Conservation (phyloP, 1,284 basidiomycete species). For the Sporisorium reilianum region DNA sequence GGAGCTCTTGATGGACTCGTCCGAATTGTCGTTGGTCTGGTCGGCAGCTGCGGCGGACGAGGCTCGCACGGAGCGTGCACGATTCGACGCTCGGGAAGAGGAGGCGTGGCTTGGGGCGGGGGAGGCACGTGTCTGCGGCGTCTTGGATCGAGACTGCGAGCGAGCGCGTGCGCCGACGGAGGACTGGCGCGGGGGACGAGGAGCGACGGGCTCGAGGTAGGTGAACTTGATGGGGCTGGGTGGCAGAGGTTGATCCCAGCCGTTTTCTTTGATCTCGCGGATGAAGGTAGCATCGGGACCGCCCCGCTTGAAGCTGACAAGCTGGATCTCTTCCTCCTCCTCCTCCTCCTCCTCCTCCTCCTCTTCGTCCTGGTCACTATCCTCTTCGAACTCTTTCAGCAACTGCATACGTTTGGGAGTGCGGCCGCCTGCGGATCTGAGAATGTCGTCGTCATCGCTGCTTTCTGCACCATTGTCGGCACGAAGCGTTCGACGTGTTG, state of each 20-base stretch:
- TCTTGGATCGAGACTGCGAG: slow-evolving; percentile 38
- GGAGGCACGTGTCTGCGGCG: slow-evolving; percentile 27
- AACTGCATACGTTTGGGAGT: slow-evolving; percentile 17
- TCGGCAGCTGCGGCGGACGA: slow-evolving; percentile 17
- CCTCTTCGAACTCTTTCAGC: slow-evolving; percentile 17
- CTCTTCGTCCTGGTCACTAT: neutral
- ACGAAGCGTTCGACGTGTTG: slow-evolving; percentile 7
- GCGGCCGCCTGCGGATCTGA: neutral
- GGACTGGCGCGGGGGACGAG: slow-evolving; percentile 21
- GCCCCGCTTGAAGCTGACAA: slow-evolving; percentile 38
- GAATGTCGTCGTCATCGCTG: slow-evolving; percentile 23
- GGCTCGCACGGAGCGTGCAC: slow-evolving; percentile 18
- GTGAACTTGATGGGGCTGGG: slow-evolving; percentile 46
- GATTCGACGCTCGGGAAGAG: slow-evolving; percentile 6
- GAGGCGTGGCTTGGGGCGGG: slow-evolving; percentile 27
- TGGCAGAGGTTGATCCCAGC: slow-evolving; percentile 42
- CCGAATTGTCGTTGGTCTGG: slow-evolving; percentile 9
- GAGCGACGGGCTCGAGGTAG: slow-evolving; percentile 32
- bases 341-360: slow-evolving; percentile 31
- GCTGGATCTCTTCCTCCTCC: slow-evolving; percentile 38
- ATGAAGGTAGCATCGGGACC: slow-evolving; percentile 49
- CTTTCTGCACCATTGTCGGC: slow-evolving; percentile 3
- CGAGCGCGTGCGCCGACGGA: slow-evolving; percentile 11
- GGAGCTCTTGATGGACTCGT: slow-evolving; percentile 43
- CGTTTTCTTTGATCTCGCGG: slow-evolving; percentile 46